These are phyloP conservation scores for Phyllachora maydis DNA, from an alignment of 2,329 filamentous ascomycete genomes.

Conservation along the genomic window DNA sequence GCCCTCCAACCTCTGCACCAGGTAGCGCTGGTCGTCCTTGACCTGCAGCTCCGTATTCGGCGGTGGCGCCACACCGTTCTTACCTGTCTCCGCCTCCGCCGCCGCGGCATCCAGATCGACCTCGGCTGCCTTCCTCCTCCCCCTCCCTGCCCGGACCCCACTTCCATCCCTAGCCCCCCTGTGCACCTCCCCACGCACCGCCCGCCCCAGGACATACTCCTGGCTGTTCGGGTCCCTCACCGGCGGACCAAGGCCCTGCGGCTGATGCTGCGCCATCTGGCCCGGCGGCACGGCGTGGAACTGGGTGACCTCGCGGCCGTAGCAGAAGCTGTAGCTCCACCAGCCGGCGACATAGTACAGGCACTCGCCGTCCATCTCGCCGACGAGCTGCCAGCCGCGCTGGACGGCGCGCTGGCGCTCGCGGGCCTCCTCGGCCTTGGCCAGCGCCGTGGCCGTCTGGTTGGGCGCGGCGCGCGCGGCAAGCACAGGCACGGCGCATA, in stretches of 20 bases:
- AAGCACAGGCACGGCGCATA: constrained; percentile 68
- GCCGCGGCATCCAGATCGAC: constrained; percentile 4
- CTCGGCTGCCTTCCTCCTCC: constrained; percentile 1
- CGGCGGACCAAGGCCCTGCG: no score
- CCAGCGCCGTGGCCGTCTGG: constrained; percentile 44
- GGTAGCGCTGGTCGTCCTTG: constrained; percentile 66
- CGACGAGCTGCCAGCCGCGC: constrained; percentile 62
- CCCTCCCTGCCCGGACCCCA: no score
- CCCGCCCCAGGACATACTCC: constrained; percentile 58
- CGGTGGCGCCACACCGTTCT: no score
- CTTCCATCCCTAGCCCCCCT: constrained; percentile 5
- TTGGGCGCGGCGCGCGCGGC: constrained; percentile 33
- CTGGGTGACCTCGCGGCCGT: constrained; percentile 69
- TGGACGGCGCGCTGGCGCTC: constrained; percentile 60
- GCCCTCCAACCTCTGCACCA: constrained; percentile 61
- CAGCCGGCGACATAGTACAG: constrained; percentile 69
- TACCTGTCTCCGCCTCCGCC: constrained; percentile 3
- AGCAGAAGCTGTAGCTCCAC: constrained; percentile 96
- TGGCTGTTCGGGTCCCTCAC: constrained; percentile 55
- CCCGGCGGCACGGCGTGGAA: constrained; percentile 63
- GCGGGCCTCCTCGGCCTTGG: constrained; percentile 55
- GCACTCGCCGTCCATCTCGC: constrained; percentile 57
- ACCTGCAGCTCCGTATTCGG: constrained; percentile 49
- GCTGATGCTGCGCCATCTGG: constrained; percentile 41
- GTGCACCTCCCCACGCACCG: constrained; percentile 9